Evolutionary conservation across 345 rosid species (phyloP).

Genomic region (Iberis pinnata): DNA sequence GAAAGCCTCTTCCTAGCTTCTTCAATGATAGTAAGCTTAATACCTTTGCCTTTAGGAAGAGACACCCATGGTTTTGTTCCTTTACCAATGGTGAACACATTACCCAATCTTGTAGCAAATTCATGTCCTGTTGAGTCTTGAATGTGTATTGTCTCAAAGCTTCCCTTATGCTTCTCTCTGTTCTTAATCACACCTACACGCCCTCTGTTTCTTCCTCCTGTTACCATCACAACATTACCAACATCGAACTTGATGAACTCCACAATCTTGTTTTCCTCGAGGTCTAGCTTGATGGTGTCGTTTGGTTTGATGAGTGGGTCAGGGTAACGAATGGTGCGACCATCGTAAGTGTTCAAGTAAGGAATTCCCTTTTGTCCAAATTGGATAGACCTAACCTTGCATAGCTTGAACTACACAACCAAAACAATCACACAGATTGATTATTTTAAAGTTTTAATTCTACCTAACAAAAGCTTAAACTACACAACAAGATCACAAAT

Average conservation of each 20-base stretch:
- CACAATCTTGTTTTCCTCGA: too few species aligned
- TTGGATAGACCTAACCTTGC: conserved; percentile 50
- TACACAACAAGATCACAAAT: too few species aligned
- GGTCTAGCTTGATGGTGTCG: conserved; percentile 59
- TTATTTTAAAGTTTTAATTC: neutral
- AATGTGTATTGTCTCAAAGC: too few species aligned
- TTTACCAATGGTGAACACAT: conserved; percentile 70
- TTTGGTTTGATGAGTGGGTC: conserved; percentile 60
- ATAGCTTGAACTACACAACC: conserved; percentile 39
- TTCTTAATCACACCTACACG: conserved; percentile 76
- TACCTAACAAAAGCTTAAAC: too few species aligned
- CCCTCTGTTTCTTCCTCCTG: conserved; percentile 62
- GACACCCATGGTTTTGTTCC: conserved; percentile 83
- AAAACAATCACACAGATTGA: neutral
- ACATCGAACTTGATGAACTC: conserved; percentile 62
- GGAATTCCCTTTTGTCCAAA: conserved; percentile 57
- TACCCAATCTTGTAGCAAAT: conserved; percentile 73
- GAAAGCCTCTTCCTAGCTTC: conserved; percentile 87
- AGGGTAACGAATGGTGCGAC: conserved; percentile 57
- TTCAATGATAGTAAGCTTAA: conserved; percentile 72
- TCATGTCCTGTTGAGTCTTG: too few species aligned
- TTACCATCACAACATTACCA: conserved; percentile 60
- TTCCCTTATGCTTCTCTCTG: conserved; percentile 88
- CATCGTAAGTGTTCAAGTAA: conserved; percentile 53
- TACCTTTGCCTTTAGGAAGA: conserved; percentile 88